Evolutionary conservation across 306 rosid genomes (phyloP).

Genomic region (Quercus robur): DNA sequence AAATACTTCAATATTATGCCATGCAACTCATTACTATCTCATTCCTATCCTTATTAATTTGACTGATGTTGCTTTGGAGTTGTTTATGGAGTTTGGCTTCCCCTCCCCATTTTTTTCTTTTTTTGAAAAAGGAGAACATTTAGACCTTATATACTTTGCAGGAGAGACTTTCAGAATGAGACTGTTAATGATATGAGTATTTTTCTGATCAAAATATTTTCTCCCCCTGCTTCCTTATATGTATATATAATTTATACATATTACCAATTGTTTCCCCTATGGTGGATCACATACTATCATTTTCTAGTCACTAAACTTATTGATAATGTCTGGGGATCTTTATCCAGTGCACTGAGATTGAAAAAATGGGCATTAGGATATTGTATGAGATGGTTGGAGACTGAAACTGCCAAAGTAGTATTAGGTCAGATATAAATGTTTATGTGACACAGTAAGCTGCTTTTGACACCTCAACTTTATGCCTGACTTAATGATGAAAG

Average conservation of each 20-base stretch:
- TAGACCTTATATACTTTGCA: background rate
- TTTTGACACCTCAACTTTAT: background rate
- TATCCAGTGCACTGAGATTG: background rate
- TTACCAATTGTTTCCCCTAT: background rate
- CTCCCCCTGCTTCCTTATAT: background rate
- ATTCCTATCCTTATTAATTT: background rate
- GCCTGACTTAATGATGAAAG: background rate
- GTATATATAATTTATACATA: background rate
- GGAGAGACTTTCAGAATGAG: background rate
- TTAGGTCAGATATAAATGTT: background rate
- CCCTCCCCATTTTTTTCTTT: background rate
- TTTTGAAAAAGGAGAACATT: background rate
- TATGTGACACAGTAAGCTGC: background rate
- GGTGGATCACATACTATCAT: background rate
- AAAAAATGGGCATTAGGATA: background rate
- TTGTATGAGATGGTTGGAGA: background rate
- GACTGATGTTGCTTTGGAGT: background rate
- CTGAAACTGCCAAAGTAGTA: background rate
- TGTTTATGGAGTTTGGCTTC: background rate
- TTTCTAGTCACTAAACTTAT: background rate
- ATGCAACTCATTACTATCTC: background rate
- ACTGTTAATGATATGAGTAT: background rate
- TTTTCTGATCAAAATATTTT: background rate
- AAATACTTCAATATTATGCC: background rate
- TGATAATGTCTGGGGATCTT: background rate